Evolutionary conservation across 202 grass and related monocot species (phyloP).

Genomic region (Cymbopogon flexuosus): DNA sequence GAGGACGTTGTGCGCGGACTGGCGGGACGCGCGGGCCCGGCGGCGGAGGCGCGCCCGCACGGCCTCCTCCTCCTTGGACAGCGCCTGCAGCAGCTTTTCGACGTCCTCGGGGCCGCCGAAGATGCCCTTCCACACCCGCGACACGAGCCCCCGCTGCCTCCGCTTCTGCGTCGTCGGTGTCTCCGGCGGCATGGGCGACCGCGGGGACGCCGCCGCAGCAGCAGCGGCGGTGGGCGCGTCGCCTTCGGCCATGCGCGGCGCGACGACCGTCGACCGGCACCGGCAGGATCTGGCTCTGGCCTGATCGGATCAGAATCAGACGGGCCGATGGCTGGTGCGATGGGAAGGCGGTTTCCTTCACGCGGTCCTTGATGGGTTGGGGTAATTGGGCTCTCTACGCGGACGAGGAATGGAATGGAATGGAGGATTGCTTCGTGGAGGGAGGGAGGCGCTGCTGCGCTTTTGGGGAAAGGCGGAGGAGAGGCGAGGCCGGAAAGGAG

Average conservation of each 20-base stretch:
- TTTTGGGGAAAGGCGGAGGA: neutral
- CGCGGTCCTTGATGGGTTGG: slow-evolving; percentile 4
- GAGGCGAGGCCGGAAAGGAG: neutral
- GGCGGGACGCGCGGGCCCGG: slow-evolving; percentile 61
- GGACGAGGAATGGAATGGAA: neutral
- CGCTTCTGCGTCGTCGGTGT: slow-evolving; percentile 40
- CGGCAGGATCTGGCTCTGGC: neutral
- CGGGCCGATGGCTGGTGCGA: neutral
- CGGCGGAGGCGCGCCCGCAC: slow-evolving; percentile 57
- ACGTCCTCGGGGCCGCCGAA: slow-evolving; percentile 63
- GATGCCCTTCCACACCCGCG: slow-evolving; percentile 65
- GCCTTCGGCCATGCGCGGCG: slow-evolving; percentile 36
- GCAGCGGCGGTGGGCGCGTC: neutral
- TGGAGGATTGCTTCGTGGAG: slow-evolving; percentile 18
- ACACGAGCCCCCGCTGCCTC: slow-evolving; percentile 54
- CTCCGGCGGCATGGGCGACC: slow-evolving; percentile 28
- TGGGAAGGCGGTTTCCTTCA: neutral
- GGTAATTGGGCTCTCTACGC: neutral
- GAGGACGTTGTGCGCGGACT: slow-evolving; percentile 60
- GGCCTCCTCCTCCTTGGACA: slow-evolving; percentile 78
- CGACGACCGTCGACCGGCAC: neutral
- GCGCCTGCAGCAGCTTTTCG: slow-evolving; percentile 75
- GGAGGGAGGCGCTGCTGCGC: neutral
- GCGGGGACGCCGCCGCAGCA: slow-evolving; percentile 19
- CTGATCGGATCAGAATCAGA: neutral